Conservation (phyloP, 352 stramenopile genomes). For the Phytophthora capsici region DNA sequence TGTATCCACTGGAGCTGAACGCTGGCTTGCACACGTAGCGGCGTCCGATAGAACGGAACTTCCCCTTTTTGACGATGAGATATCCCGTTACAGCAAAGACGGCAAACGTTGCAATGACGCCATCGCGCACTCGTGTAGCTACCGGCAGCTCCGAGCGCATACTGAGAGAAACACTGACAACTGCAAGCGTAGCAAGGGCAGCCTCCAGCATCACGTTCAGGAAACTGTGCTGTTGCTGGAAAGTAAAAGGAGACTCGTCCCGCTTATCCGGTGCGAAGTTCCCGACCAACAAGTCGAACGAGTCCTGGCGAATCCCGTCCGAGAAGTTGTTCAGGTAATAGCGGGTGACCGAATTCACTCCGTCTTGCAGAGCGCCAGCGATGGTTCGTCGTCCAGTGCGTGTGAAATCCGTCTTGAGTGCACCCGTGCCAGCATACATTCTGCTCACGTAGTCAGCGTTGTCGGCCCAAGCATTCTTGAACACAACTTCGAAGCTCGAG, state of each 20-base stretch:
- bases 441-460: slow-evolving; percentile 95
- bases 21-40: slow-evolving; percentile 88
- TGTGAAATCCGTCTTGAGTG: slow-evolving; percentile 97
- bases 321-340: slow-evolving; percentile 98
- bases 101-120: slow-evolving; percentile 53
- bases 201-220: slow-evolving; percentile 68
- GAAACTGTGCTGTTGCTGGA: slow-evolving; percentile 86
- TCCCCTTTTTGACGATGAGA: slow-evolving; percentile 85
- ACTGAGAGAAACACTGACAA: slow-evolving; percentile 72
- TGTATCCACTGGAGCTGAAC: slow-evolving; percentile 89
- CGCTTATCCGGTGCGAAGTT: slow-evolving; percentile 80
- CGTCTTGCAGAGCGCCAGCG: slow-evolving; percentile 92
- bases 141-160: slow-evolving; percentile 68
- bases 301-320: slow-evolving; percentile 94
- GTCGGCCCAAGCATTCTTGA: slow-evolving; percentile 94
- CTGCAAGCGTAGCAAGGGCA: slow-evolving; percentile 47
- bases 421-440: slow-evolving; percentile 95
- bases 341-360: slow-evolving; percentile 92
- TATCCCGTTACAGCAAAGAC: slow-evolving; percentile 62
- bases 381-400: slow-evolving; percentile 94
- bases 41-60: slow-evolving; percentile 75
- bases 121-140: slow-evolving; percentile 63
- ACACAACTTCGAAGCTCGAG: slow-evolving; percentile 70
- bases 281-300: slow-evolving; percentile 91
- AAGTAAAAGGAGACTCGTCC: slow-evolving; percentile 80